These are phyloP conservation scores for Xanthoceras sorbifolium DNA, from an alignment of 345 rosid genomes.

Conservation along the genomic window DNA sequence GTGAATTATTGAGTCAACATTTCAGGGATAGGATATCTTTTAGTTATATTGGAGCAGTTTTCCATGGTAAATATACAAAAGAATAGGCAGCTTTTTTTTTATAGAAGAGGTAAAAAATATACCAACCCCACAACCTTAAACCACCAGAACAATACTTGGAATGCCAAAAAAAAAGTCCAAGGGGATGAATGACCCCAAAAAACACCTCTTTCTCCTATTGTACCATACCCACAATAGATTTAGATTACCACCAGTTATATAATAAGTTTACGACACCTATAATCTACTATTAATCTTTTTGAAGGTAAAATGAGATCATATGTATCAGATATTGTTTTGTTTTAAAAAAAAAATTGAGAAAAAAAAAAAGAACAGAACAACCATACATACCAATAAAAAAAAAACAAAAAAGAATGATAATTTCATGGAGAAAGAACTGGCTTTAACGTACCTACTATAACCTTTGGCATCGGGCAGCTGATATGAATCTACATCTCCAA, in stretches of 20 bases:
- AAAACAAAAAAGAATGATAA: not conserved
- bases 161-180: too few species aligned
- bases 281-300: not conserved
- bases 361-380: not conserved
- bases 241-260: not conserved
- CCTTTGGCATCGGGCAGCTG: conserved; percentile 99
- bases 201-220: not conserved
- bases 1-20: not conserved
- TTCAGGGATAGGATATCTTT: not conserved
- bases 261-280: not conserved
- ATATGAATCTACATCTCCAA: conserved; percentile 92
- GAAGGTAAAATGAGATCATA: not conserved
- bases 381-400: not conserved
- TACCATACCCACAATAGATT: not conserved
- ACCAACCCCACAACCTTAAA: too few species aligned
- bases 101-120: not conserved
- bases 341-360: not conserved
- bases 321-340: not conserved
- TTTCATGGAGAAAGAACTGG: conserved; percentile 1
- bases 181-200: not conserved
- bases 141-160: not conserved
- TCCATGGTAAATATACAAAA: not conserved
- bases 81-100: not conserved
- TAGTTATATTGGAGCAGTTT: not conserved
- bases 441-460: conserved; percentile 72